Evolutionary conservation across 176 grass and related monocot genomes (phyloP).

Genomic region (Raddia distichophylla): DNA sequence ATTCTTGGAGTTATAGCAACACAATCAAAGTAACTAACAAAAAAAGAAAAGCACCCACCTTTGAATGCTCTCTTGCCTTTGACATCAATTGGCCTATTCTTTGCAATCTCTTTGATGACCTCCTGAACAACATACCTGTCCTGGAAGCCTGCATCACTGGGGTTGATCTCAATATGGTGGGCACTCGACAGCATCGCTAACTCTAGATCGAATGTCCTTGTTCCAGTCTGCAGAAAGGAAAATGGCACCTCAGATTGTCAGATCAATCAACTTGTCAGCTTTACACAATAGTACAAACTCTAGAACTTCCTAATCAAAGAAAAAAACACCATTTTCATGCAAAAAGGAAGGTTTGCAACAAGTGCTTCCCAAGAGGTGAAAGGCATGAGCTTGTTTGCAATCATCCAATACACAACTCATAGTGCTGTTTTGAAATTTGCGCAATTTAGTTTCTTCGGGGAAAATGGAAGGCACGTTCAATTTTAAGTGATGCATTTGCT

Average conservation of each 20-base stretch:
- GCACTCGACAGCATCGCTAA: conserved; percentile 75
- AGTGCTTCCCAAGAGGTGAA: background rate
- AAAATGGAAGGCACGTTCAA: background rate
- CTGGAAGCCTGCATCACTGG: conserved; percentile 96
- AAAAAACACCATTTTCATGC: background rate
- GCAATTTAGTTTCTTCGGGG: background rate
- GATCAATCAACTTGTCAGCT: background rate
- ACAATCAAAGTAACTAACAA: background rate
- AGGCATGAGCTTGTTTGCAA: background rate
- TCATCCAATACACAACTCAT: background rate
- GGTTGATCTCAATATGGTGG: conserved; percentile 93
- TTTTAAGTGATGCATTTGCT: background rate
- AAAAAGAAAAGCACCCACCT: conserved; percentile 45
- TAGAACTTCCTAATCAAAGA: background rate
- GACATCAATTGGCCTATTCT: conserved; percentile 86
- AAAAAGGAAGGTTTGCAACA: background rate
- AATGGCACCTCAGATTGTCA: background rate
- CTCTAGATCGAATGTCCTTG: conserved; percentile 83
- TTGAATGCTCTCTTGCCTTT: conserved; percentile 94
- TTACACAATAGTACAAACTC: background rate
- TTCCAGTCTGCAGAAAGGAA: conserved; percentile 67
- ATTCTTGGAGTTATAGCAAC: background rate
- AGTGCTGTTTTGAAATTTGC: background rate
- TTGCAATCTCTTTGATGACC: conserved; percentile 98
- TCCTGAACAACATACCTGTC: conserved; percentile 98